Percentiles rank a stretch among this genome's conserved stretches.
phyloP scores from a whole-genome alignment of 345 rosid genomes.

The Salix dunnii region DNA sequence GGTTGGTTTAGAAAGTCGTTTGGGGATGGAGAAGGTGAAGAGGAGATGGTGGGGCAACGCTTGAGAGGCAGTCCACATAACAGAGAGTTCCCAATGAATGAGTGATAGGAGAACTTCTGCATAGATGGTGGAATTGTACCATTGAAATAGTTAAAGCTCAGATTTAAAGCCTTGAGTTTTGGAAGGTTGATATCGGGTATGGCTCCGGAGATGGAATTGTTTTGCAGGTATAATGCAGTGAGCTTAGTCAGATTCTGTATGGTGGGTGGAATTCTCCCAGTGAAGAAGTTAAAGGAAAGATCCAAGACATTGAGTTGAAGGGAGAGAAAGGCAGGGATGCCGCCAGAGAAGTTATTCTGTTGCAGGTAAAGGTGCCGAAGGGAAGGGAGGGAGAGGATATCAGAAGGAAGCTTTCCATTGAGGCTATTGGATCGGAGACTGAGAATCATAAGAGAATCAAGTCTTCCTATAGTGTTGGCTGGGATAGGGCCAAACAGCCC shows the following conservation, averaged over 20 bases:
- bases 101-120: conserved; percentile 38
- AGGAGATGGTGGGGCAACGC: conserved; percentile 29
- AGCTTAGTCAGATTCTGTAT: conserved; percentile 41
- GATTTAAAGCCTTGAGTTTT: conserved; percentile 47
- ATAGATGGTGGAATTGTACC: conserved; percentile 65
- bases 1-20: conserved; percentile 29
- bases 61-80: conserved; percentile 60
- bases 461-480: conserved; percentile 44
- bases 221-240: conserved; percentile 41
- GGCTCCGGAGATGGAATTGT: conserved; percentile 53
- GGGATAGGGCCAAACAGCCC: conserved; percentile 69
- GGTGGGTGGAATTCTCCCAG: conserved; percentile 43
- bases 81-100: conserved; percentile 57
- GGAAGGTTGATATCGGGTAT: conserved; percentile 46
- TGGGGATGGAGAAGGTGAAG: conserved; percentile 40
- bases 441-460: conserved; percentile 51
- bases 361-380: conserved; percentile 60
- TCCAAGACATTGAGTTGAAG: conserved; percentile 48
- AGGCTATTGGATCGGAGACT: conserved; percentile 74
- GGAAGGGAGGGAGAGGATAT: conserved; percentile 52
- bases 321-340: conserved; percentile 37
- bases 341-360: conserved; percentile 58
- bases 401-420: conserved; percentile 59
- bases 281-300: conserved; percentile 63
- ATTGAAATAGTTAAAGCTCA: conserved; percentile 55